Conservation (phyloP, 352 stramenopile genomes). For the Phytophthora cactorum region DNA sequence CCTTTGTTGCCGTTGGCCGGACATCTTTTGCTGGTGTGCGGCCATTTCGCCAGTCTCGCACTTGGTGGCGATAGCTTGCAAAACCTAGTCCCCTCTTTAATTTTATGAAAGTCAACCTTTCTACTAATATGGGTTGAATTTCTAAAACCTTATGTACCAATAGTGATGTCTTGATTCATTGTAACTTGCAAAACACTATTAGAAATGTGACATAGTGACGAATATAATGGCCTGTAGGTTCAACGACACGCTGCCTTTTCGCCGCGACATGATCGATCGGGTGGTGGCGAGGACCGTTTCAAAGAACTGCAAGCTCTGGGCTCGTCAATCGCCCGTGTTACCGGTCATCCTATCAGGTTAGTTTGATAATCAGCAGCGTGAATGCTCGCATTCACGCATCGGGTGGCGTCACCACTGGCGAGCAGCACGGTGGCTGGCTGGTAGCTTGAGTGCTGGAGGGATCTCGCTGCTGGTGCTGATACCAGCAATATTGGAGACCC, state of each 20-base stretch:
- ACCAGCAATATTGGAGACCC: not conserved
- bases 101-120: slow-evolving; percentile 4
- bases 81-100: not conserved
- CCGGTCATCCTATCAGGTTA: slow-evolving; percentile 5
- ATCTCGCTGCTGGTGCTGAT: not conserved
- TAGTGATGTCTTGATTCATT: slow-evolving; percentile 8
- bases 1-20: slow-evolving; percentile 30
- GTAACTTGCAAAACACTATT: not conserved
- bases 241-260: slow-evolving; percentile 24
- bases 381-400: slow-evolving; percentile 18
- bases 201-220: not conserved
- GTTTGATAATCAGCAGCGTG: not conserved
- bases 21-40: slow-evolving; percentile 33
- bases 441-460: slow-evolving; percentile 9
- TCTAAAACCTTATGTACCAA: not conserved
- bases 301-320: slow-evolving; percentile 13
- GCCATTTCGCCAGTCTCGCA: slow-evolving; percentile 32
- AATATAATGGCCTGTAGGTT: slow-evolving; percentile 13
- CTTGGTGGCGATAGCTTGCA: not conserved
- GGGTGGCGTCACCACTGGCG: slow-evolving; percentile 1
- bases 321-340: slow-evolving; percentile 25
- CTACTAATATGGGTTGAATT: too few relatives aligned
- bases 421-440: not conserved
- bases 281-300: slow-evolving; percentile 26
- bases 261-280: slow-evolving; percentile 24